Base-by-base conservation (phyloP, 306 rosid species). In the Fragaria iinumae region DNA sequence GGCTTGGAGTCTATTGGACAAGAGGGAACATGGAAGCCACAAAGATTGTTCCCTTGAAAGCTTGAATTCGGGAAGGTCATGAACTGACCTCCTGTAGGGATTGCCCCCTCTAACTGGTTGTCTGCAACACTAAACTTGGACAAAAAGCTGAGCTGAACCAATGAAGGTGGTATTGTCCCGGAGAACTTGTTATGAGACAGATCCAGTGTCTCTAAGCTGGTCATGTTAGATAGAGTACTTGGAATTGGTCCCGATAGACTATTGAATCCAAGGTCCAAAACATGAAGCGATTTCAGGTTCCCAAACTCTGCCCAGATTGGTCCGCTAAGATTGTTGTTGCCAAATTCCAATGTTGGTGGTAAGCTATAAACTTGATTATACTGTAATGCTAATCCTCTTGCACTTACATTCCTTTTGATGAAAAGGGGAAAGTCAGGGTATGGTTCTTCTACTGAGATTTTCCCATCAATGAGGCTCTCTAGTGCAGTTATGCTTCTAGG, bases 271-370 rank as follows among this genome's bases (percentile, higher is more conserved):
- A 80, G 44, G 18, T 52, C 72, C 25, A 80, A 48, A 34, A 77
- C 82, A 59, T 76, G 84, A 11, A 84, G 72, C 17, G 25, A 18
- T 25, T 63, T 77, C 79, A 84, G 34, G 25, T 77, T 44, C 27
- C 84, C 80, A 44, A 80, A 76, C 50, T 75, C 76, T 52, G 82
- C 82, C 82, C 71, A 84, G 73, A 80, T 80, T 53, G 52, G 50
- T 43, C 82, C 82, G 2, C 44, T 11, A 21, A 77, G 74, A 55
- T 45, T 34, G 32, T 84, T 80, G n/a, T 77, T 6, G 12, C 75
- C 11, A 36, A 80, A 67, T 39, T 50, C 8, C 72, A 80, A 6
- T 1, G 80, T 67, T 8, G 82, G 80, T 21, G 59, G 79, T 7
- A 84, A 39, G 6, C 73, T 77, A 27, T 4, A 52, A 11, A 69